These are phyloP conservation scores for Malus hybrid DNA, from an alignment of 331 rosid genomes.

Conservation along the genomic window DNA sequence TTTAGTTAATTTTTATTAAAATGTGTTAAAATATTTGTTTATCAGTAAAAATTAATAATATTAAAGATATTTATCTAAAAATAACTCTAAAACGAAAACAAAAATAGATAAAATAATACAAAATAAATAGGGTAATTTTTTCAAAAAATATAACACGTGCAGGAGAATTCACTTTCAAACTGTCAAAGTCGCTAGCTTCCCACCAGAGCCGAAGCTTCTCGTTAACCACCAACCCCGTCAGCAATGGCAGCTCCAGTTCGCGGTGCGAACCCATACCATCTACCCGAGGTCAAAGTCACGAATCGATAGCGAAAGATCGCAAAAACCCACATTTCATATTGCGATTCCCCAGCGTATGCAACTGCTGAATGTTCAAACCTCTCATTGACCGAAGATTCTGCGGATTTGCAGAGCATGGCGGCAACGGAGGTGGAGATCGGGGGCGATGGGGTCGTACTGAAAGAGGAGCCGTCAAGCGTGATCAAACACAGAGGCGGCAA, in stretches of 20 bases:
- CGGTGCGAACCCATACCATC: too few relatives aligned
- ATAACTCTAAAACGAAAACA: too few relatives aligned
- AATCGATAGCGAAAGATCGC: neutral
- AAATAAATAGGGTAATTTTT: too few relatives aligned
- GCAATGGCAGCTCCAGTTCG: neutral
- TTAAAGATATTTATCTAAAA: too few relatives aligned
- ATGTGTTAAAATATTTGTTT: too few relatives aligned
- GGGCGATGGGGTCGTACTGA: neutral
- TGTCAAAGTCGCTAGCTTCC: neutral
- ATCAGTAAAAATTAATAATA: too few relatives aligned
- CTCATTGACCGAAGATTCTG: neutral
- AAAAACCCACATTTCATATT: neutral
- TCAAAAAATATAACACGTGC: neutral
- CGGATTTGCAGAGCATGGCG: conserved; percentile 7
- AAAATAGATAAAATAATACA: too few relatives aligned
- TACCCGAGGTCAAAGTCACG: neutral
- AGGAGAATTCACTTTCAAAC: neutral
- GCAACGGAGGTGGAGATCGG: conserved; percentile 11
- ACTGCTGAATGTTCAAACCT: neutral
- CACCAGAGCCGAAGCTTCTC: neutral
- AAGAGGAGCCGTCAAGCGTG: conserved; percentile 1
- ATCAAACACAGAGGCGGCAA: neutral
- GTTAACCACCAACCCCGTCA: neutral
- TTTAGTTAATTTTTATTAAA: too few relatives aligned
- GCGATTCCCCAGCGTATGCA: neutral